phyloP scores from a whole-genome alignment of 345 rosid genomes.

The Cardamine occulta region DNA sequence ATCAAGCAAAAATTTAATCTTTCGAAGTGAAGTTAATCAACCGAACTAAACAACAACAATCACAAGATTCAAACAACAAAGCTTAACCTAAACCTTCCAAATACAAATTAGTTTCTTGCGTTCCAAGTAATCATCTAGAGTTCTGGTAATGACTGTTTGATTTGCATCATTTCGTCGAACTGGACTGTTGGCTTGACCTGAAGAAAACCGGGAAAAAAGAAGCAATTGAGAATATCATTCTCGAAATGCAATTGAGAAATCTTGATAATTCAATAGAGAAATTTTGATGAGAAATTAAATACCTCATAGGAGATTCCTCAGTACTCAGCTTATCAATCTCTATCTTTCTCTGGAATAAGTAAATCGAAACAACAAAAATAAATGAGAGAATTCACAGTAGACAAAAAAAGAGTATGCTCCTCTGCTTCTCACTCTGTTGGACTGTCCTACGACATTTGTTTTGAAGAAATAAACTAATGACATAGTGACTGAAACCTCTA shows the following conservation, averaged over 20 bases:
- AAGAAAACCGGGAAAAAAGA: neutral
- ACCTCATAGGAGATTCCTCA: neutral
- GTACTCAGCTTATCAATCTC: neutral
- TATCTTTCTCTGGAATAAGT: neutral
- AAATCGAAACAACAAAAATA: neutral
- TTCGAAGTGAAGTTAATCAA: no score
- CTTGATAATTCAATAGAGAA: no score
- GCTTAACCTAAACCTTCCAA: neutral
- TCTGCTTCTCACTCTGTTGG: neutral
- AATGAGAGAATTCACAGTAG: neutral
- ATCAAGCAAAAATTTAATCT: no score
- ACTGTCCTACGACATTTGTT: no score
- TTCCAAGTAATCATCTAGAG: neutral
- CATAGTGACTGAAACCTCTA: no score
- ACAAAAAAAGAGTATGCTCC: neutral
- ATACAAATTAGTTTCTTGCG: neutral
- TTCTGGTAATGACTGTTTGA: neutral
- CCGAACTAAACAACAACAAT: no score
- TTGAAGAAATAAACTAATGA: no score
- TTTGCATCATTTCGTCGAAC: neutral
- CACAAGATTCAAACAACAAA: no score
- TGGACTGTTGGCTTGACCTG: neutral
- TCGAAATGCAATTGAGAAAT: no score
- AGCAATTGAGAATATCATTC: neutral
- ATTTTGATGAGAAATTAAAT: no score